Conservation (phyloP, 202 grass and related monocot species). For the Carex arenaria region DNA sequence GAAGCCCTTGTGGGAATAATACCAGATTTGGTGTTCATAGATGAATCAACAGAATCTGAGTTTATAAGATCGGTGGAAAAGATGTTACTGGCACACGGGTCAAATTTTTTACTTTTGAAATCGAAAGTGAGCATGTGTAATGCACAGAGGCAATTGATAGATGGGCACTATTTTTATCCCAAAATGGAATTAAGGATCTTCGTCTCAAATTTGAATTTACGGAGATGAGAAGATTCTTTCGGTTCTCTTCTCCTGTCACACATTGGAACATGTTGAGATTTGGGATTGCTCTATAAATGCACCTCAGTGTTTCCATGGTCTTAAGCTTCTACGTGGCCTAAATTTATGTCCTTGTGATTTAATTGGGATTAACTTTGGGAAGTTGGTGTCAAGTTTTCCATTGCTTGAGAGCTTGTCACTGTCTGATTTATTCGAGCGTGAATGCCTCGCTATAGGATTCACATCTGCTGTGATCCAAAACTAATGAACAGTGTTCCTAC, state of each 20-base stretch:
- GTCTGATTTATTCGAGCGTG: not conserved
- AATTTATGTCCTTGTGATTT: not conserved
- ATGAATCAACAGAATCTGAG: not conserved
- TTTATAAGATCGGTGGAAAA: conserved; percentile 16
- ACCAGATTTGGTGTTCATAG: conserved; percentile 26
- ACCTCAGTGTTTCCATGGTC: conserved; percentile 27
- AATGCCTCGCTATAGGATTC: conserved; percentile 26
- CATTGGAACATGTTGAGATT: conserved; percentile 16
- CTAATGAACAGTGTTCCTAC: too few species aligned
- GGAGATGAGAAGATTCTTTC: conserved; percentile 21
- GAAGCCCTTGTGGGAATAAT: conserved; percentile 39
- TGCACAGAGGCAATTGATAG: conserved; percentile 17
- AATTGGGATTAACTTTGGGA: conserved; percentile 17
- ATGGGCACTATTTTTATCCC: conserved; percentile 41
- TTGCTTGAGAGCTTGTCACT: conserved; percentile 35
- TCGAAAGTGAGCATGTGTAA: not conserved
- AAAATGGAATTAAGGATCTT: conserved; percentile 41
- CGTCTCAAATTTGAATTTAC: not conserved
- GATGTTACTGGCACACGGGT: conserved; percentile 38
- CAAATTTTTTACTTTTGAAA: conserved; percentile 38
- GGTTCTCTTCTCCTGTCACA: conserved; percentile 33
- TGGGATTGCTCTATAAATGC: conserved; percentile 9
- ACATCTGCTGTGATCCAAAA: too few species aligned
- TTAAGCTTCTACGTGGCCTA: conserved; percentile 32
- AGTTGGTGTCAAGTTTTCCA: conserved; percentile 37